Conservation (phyloP, 352 stramenopile species). For the Blastocystis sp. region DNA sequence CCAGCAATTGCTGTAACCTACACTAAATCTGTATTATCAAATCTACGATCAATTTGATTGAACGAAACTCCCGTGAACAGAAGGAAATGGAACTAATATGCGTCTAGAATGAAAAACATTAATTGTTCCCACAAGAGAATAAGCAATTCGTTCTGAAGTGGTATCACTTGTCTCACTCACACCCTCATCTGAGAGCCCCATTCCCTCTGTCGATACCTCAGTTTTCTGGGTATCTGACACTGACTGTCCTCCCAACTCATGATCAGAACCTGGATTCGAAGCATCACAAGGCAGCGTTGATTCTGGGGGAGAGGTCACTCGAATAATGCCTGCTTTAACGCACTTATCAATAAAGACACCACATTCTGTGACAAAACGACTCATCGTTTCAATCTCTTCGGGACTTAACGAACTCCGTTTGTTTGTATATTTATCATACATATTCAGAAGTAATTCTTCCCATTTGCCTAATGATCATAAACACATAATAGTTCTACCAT, state of each 20-base stretch:
- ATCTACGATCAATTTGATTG: not conserved
- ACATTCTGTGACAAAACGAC: not conserved
- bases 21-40: not conserved
- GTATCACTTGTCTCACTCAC: not conserved
- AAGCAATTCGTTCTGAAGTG: not conserved
- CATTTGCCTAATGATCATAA: not conserved
- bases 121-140: not conserved
- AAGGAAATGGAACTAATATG: not conserved
- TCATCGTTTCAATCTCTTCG: not conserved
- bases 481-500: not conserved
- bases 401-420: not conserved
- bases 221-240: not conserved
- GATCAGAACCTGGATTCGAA: not conserved
- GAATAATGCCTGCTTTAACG: not conserved
- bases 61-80: not conserved
- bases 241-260: not conserved
- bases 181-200: not conserved
- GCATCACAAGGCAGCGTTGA: not conserved
- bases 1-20: not conserved
- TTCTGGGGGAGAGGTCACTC: not conserved
- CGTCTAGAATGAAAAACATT: not conserved
- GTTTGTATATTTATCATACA: not conserved
- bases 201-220: too few species aligned
- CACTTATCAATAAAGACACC: conserved; percentile 18
- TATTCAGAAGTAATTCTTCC: not conserved